A percentile compares a stretch with the other conserved stretches of the same genome.
Evolutionary conservation across 306 rosid genomes (phyloP).

Genomic region (Quercus variabilis): DNA sequence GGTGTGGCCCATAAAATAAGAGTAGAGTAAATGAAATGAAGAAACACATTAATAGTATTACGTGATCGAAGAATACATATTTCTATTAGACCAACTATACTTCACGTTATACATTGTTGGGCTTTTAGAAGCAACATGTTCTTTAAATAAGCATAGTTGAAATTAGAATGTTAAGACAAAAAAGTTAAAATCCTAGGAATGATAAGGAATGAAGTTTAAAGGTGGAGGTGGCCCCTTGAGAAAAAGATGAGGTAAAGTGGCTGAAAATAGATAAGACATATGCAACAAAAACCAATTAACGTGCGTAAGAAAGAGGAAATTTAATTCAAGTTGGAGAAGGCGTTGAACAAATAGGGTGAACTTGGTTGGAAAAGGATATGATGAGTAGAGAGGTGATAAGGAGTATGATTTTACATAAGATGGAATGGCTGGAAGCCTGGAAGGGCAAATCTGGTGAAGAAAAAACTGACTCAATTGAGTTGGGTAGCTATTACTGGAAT

Average conservation of each 20-base stretch:
- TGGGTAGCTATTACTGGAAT: neutral
- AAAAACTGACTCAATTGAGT: neutral
- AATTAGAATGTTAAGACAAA: neutral
- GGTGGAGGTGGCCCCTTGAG: neutral
- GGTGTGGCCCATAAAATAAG: no score
- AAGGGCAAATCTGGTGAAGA: no score
- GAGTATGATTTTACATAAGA: neutral
- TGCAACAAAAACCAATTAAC: neutral
- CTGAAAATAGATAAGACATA: neutral
- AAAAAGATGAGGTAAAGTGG: neutral
- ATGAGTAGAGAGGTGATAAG: neutral
- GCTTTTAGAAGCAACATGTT: neutral
- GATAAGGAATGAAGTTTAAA: neutral
- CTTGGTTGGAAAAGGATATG: neutral
- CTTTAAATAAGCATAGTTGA: neutral
- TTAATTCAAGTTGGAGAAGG: neutral
- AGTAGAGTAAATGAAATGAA: no score
- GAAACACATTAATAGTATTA: neutral
- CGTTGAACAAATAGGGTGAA: neutral
- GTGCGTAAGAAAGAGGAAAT: neutral
- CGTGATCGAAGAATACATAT: neutral
- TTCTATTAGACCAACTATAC: neutral
- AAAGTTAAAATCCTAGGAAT: neutral
- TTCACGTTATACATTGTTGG: neutral
- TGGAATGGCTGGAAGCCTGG: neutral